Percentiles rank a stretch among this genome's conserved stretches.
These are phyloP conservation scores for Colletotrichum sp. DNA, from an alignment of 2,329 filamentous ascomycete genomes.

Conservation along the genomic window DNA sequence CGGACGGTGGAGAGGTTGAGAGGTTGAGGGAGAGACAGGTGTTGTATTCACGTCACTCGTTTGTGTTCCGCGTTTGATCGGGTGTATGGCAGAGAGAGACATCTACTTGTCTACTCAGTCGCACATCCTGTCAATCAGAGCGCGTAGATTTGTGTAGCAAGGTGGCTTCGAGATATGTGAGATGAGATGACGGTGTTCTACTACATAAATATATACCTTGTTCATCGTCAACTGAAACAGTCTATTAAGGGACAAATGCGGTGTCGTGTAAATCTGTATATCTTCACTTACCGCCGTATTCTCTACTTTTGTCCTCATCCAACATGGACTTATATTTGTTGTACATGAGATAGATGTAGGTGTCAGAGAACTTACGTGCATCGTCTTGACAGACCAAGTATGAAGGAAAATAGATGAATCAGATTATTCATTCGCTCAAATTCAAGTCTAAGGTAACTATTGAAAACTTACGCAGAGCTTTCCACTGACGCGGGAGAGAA, in stretches of 20 bases:
- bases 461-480: not conserved
- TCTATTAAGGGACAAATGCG: accelerated
- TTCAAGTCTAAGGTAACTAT: not conserved
- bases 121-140: accelerated
- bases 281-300: accelerated
- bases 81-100: accelerated
- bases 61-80: not conserved
- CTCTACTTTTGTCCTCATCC: not conserved
- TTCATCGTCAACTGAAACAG: not conserved
- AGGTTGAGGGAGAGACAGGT: not conserved
- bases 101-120: not conserved
- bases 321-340: not conserved
- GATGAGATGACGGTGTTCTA: not conserved
- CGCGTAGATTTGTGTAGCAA: not conserved
- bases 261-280: accelerated
- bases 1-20: not conserved
- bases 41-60: not conserved
- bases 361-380: not conserved
- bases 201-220: not conserved
- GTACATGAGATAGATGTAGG: not conserved
- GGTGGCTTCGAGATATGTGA: not conserved
- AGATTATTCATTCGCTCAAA: too few relatives aligned
- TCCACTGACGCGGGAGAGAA: not conserved
- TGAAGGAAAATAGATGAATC: too few relatives aligned
- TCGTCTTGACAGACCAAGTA: accelerated